A percentile compares a stretch with the other conserved stretches of the same genome.
phyloP scores from a whole-genome alignment of 2,329 filamentous ascomycete species.

The Clonostachys byssicola region DNA sequence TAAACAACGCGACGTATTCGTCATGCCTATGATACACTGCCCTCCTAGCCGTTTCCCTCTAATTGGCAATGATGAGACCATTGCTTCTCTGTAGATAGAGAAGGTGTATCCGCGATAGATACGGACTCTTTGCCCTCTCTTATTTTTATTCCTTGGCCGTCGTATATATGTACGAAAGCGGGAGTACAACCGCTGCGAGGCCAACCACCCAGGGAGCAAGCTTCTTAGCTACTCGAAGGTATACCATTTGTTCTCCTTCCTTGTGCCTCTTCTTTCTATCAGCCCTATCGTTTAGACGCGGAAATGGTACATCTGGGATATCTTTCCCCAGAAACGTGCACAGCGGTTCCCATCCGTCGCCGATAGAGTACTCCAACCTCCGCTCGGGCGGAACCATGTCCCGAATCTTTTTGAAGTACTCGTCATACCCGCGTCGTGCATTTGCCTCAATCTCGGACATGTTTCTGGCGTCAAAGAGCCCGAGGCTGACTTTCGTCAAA shows the following conservation, averaged over 20 bases:
- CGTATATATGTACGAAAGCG: no score
- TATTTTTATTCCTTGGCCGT: no score
- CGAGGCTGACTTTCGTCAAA: conserved; percentile 15
- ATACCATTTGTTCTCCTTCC: neutral
- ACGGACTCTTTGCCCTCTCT: no score
- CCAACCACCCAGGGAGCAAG: no score
- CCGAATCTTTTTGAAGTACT: conserved; percentile 18
- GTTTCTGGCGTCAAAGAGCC: conserved; percentile 14
- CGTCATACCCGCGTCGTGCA: conserved; percentile 14
- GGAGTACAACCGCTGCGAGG: no score
- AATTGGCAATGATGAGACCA: no score
- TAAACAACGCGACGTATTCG: no score
- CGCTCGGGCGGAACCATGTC: conserved; percentile 15
- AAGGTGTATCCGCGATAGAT: no score
- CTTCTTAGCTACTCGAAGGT: no score
- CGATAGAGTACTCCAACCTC: conserved; percentile 19
- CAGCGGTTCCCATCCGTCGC: conserved; percentile 27
- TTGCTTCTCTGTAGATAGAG: no score
- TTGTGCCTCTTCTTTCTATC: conserved; percentile 1
- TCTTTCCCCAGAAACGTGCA: conserved; percentile 26
- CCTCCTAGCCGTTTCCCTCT: no score
- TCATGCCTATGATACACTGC: no score
- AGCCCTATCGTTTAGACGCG: conserved; percentile 14
- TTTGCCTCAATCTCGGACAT: conserved; percentile 12
- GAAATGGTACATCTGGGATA: conserved; percentile 20